Conservation (phyloP, 2,329 filamentous ascomycete genomes). For the Apiospora sp. region DNA sequence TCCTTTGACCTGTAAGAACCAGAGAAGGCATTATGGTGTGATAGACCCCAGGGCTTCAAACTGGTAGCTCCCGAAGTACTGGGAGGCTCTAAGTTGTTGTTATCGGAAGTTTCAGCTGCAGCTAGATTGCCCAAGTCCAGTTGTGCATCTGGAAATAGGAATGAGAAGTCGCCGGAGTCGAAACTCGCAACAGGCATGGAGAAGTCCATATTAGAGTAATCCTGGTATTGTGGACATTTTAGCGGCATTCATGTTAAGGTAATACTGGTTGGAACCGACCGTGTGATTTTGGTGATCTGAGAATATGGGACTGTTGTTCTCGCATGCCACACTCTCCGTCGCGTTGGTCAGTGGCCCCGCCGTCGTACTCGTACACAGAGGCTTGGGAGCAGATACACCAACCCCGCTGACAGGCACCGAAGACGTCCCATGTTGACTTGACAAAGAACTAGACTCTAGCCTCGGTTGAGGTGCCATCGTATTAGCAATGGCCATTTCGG, state of each 20-base stretch:
- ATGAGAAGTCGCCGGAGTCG: background rate
- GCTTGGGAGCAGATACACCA: background rate
- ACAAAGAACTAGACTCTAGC: background rate
- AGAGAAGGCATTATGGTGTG: background rate
- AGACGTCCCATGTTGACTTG: background rate
- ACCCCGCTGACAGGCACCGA: background rate
- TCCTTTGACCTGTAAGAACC: background rate
- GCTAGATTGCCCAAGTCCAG: background rate
- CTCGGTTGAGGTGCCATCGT: background rate
- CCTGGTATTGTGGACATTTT: background rate
- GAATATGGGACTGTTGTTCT: background rate
- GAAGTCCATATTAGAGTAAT: background rate
- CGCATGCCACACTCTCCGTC: background rate
- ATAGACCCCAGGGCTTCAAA: background rate
- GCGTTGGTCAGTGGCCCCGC: background rate
- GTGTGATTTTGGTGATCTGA: background rate
- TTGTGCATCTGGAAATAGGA: background rate
- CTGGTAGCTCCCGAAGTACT: background rate
- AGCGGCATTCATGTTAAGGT: background rate
- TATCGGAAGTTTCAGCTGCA: background rate
- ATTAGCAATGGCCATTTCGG: background rate
- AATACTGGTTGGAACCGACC: background rate
- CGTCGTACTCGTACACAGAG: background rate
- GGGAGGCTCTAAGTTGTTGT: background rate
- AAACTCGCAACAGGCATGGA: background rate